A percentile compares a stretch with the other conserved stretches of the same genome.
These are phyloP conservation scores for Candida arabinofermentans DNA, from an alignment of 805 yeast genomes.

Conservation along the genomic window DNA sequence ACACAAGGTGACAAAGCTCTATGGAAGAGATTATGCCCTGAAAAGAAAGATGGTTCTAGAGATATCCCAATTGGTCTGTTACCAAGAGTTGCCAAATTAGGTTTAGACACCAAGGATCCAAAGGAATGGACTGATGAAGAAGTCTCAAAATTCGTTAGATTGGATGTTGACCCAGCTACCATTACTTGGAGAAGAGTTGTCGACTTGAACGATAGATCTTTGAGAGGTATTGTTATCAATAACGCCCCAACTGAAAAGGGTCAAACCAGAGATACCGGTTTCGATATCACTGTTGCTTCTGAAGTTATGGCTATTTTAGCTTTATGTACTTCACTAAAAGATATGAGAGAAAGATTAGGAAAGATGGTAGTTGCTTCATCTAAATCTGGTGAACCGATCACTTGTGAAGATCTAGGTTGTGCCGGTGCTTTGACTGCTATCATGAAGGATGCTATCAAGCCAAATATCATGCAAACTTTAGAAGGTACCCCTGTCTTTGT, in stretches of 20 bases:
- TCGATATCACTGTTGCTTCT: conserved; percentile 94
- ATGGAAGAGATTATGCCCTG: conserved; percentile 82
- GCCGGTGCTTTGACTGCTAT: conserved; percentile 96
- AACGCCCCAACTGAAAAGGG: conserved; percentile 93
- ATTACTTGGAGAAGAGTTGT: conserved; percentile 92
- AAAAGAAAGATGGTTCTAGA: conserved; percentile 70
- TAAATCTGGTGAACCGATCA: conserved; percentile 70
- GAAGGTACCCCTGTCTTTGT: conserved; percentile 98
- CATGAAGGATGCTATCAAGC: conserved; percentile 93
- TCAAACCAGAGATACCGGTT: conserved; percentile 79
- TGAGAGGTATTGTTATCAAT: conserved; percentile 86
- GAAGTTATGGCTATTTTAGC: conserved; percentile 97
- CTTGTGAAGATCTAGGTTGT: conserved; percentile 91
- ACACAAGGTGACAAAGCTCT: conserved; percentile 77
- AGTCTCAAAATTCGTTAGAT: conserved; percentile 66
- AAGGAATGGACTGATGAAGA: conserved; percentile 77
- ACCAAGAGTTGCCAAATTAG: conserved; percentile 71
- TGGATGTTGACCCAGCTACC: conserved; percentile 85
- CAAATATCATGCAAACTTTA: conserved; percentile 93
- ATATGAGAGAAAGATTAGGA: conserved; percentile 86
- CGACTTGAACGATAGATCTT: conserved; percentile 88
- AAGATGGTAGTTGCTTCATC: conserved; percentile 85
- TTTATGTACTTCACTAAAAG: conserved; percentile 68
- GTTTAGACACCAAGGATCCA: conserved; percentile 78
- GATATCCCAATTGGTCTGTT: conserved; percentile 76